These are phyloP conservation scores for Naganishia onofrii DNA, from an alignment of 768 basidiomycete genomes.

Conservation along the genomic window DNA sequence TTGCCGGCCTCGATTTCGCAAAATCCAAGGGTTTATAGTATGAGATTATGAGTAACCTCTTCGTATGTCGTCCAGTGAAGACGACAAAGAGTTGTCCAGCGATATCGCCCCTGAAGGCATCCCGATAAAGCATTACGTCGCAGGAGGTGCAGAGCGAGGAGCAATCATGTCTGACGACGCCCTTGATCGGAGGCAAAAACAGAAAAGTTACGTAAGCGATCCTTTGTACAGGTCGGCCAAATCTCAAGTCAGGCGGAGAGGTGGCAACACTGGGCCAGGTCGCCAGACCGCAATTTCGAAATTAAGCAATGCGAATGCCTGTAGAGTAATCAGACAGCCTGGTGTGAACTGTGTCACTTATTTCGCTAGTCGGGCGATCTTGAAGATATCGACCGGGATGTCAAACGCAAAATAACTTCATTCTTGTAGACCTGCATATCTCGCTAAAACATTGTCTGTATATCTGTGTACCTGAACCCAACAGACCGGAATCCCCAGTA, in stretches of 20 bases:
- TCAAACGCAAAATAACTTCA: neutral
- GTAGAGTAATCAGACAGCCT: no score
- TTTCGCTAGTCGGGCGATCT: no score
- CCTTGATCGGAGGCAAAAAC: constrained; percentile 4
- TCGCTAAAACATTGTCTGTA: no score
- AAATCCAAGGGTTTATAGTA: neutral
- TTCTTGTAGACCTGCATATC: neutral
- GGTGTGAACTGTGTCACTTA: no score
- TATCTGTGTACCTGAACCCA: neutral
- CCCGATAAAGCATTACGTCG: constrained; percentile 10
- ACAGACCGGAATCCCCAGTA: neutral
- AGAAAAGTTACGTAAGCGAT: constrained; percentile 1
- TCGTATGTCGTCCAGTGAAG: neutral
- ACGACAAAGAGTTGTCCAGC: no score
- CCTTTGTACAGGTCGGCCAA: neutral
- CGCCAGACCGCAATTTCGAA: no score
- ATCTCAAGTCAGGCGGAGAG: no score
- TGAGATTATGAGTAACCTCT: neutral
- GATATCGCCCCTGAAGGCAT: neutral
- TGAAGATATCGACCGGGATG: no score
- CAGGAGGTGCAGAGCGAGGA: no score
- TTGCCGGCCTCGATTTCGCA: neutral
- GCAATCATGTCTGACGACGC: constrained; percentile 7
- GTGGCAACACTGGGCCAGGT: no score
- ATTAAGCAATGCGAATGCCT: no score